Percentiles rank a stretch among this genome's conserved stretches.
phyloP scores from a whole-genome alignment of 805 yeast species.

The Hanseniaspora guilliermondii region DNA sequence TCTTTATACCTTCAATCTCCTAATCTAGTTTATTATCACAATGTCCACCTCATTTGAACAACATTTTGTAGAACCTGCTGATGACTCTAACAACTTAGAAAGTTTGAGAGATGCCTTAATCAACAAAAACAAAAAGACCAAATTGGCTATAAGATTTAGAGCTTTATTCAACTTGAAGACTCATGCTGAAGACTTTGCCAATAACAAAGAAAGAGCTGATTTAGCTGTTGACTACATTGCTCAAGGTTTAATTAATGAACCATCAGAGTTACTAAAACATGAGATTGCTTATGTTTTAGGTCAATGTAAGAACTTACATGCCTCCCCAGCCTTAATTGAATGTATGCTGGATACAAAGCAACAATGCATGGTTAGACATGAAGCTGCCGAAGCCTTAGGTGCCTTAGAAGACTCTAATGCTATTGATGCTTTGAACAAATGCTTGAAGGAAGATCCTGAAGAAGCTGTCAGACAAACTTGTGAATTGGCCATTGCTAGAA shows the following conservation, averaged over 20 bases:
- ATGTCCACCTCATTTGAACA: constrained; percentile 30
- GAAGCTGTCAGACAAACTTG: constrained; percentile 93
- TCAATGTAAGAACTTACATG: constrained; percentile 73
- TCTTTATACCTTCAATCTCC: too few species aligned
- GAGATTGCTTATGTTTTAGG: constrained; percentile 97
- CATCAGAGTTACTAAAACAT: constrained; percentile 81
- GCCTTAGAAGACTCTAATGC: constrained; percentile 79
- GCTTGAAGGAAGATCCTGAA: constrained; percentile 58
- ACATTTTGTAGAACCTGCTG: constrained; percentile 28
- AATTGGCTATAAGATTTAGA: constrained; percentile 79
- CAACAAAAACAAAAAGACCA: constrained; percentile 54
- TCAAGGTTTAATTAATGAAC: constrained; percentile 61
- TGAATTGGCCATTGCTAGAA: constrained; percentile 90
- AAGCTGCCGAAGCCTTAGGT: constrained; percentile 97
- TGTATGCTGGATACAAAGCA: constrained; percentile 59
- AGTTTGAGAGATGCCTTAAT: constrained; percentile 58
- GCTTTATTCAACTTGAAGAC: constrained; percentile 86
- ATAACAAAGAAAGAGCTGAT: constrained; percentile 42
- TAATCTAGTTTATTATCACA: background rate
- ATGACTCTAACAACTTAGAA: constrained; percentile 36
- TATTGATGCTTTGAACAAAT: constrained; percentile 50
- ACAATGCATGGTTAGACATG: constrained; percentile 95
- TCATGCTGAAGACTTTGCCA: constrained; percentile 60
- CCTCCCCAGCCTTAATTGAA: constrained; percentile 61
- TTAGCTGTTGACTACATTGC: constrained; percentile 71